Evolutionary conservation across 2,329 filamentous ascomycete genomes (phyloP).

Genomic region (Ceratocystis harringtonii): DNA sequence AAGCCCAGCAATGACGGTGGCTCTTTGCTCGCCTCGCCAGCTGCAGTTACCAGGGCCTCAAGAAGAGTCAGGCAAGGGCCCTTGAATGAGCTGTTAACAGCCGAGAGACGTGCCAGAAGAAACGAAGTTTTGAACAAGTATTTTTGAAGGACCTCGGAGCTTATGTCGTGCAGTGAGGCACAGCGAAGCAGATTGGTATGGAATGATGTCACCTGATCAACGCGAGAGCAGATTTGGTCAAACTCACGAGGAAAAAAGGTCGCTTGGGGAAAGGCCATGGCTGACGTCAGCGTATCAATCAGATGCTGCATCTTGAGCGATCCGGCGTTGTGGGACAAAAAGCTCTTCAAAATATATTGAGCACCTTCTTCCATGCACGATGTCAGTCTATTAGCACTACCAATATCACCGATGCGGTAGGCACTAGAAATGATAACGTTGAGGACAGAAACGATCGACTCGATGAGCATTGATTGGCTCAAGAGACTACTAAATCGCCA

Average conservation of each 20-base stretch:
- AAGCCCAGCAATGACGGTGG: slow-evolving; percentile 90
- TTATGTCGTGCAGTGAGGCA: slow-evolving; percentile 46
- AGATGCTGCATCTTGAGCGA: slow-evolving; percentile 65
- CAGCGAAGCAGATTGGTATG: slow-evolving; percentile 56
- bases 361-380: slow-evolving; percentile 57
- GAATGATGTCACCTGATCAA: slow-evolving; percentile 49
- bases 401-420: slow-evolving; percentile 56
- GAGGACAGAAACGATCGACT: slow-evolving; percentile 53
- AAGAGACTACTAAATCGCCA: slow-evolving; percentile 65
- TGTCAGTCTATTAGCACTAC: slow-evolving; percentile 33
- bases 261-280: slow-evolving; percentile 34
- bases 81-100: slow-evolving; percentile 50
- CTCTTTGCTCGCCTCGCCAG: slow-evolving; percentile 43
- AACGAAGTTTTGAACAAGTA: slow-evolving; percentile 71
- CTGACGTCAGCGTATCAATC: slow-evolving; percentile 43
- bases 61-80: slow-evolving; percentile 53
- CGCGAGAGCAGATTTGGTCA: slow-evolving; percentile 44
- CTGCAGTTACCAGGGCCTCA: slow-evolving; percentile 56
- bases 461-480: slow-evolving; percentile 54
- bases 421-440: slow-evolving; percentile 55
- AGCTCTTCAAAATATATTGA: slow-evolving; percentile 59
- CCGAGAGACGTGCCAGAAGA: slow-evolving; percentile 61
- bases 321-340: slow-evolving; percentile 54
- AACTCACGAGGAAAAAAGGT: slow-evolving; percentile 45
- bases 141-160: slow-evolving; percentile 53